Conservation (phyloP, 2,329 filamentous ascomycete genomes). For the Gyromitra esculenta region DNA sequence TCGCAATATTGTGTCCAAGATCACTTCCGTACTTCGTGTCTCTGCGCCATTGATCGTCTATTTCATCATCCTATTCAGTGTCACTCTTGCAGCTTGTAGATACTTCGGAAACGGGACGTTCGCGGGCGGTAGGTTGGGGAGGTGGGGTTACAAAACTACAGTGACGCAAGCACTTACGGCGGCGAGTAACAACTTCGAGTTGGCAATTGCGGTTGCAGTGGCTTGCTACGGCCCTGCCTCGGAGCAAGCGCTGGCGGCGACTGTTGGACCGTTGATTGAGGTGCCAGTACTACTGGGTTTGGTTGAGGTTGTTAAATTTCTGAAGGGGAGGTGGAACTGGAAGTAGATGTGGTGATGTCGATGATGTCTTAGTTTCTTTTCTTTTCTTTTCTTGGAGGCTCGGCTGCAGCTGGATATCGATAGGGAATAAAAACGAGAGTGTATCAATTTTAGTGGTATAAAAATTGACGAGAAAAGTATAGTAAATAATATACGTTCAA, state of each 20-base stretch:
- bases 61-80: slow-evolving; percentile 77
- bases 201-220: slow-evolving; percentile 88
- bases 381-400: neutral
- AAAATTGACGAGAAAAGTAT: neutral
- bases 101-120: slow-evolving; percentile 72
- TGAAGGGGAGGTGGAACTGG: slow-evolving; percentile 69
- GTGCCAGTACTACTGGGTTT: slow-evolving; percentile 81
- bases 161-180: slow-evolving; percentile 87
- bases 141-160: slow-evolving; percentile 69
- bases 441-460: too few relatives aligned
- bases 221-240: slow-evolving; percentile 80
- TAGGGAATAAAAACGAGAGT: neutral
- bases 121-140: slow-evolving; percentile 33
- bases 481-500: neutral
- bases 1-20: slow-evolving; percentile 78
- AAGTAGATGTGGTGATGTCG: slow-evolving; percentile 46
- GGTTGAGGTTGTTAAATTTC: slow-evolving; percentile 76
- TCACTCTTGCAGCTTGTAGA: slow-evolving; percentile 71
- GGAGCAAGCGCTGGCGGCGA: slow-evolving; percentile 81
- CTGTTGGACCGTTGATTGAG: slow-evolving; percentile 85
- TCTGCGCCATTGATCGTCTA: slow-evolving; percentile 84
- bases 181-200: slow-evolving; percentile 91
- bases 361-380: neutral
- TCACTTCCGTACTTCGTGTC: slow-evolving; percentile 82
- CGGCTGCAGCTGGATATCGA: neutral